Evolutionary conservation across 164 flowering plant species (phyloP), one percentile per base, ranked within the genome.

Genomic region (Magnolia officinalis): DNA sequence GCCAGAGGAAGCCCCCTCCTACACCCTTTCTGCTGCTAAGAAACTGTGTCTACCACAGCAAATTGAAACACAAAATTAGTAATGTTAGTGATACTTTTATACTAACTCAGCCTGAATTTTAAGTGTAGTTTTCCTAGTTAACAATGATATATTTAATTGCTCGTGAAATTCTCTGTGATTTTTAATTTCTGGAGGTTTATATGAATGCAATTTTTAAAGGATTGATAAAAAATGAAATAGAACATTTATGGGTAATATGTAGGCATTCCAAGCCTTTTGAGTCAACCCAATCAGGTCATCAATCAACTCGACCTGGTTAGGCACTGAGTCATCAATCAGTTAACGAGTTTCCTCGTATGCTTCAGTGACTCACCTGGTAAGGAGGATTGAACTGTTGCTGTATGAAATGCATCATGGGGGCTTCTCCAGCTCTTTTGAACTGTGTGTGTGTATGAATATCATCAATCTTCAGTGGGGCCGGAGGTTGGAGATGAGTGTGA

Each of bases 11-110:
- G 83, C 49, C 81, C 84, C 83, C 78, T 37, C 70, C 84, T 63
- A 85, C 84, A 77, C 88, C 88, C n/a, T 81, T 82, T 69, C 85
- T 81, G 84, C 88, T 82, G 79, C 88, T 82, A 49, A 82, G 75
- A 77, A 77, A 80, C 83, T 89, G 86, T 76, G 78, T 68, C 76
- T 78, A 18, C 21, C 52, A 37, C 45, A 37, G 6, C 72, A 51
- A 51, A 24, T 29, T 50, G 52, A 37, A 23, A 13, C 16, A 26
- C 11, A 55, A 11, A 24, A 58, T 9, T 14, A 58, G 6, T 26
- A 58, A 59, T 26, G 65, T 4, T 10, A 16, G 0, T 24, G 50
- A 24, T 9, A 10, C 14, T 58, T 55, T 7, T 72, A 21, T 51
- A 10, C 2, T 50, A 52, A n/a, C 6, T 37, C 45, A 37, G 45